Base-by-base conservation (phyloP, 2,329 filamentous ascomycete genomes). In the Claviceps fusiformis region DNA sequence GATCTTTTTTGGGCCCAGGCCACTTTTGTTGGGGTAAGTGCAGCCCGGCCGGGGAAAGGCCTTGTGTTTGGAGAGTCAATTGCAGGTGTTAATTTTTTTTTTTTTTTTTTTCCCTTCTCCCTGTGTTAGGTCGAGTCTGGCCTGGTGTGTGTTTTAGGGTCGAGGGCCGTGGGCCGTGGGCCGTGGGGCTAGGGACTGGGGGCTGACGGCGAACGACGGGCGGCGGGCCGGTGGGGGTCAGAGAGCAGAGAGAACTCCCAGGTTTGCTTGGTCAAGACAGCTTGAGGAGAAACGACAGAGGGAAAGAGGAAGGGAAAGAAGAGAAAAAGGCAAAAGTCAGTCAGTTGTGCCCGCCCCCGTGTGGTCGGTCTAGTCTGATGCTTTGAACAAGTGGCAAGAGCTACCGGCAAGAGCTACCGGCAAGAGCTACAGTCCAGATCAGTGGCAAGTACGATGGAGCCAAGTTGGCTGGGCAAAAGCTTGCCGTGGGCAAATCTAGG, bases 21-120 rank as follows among this genome's bases (percentile, higher is more conserved):
- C 13, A 31, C 29, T 48, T 53, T 53, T 53, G 52, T 53, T 53
- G 52, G 52, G 52, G 52, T 41, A 41, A 41, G 52, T 27, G 52
- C 31, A 39, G 44, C n/a, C n/a, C n/a, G n/a, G n/a, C n/a, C n/a
- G 31, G n/a, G 41, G n/a, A 19, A 13, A 41, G 13, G 37, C 37
- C 37, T 29, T 46, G 19, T 24, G 24, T 46, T 7, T 27, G 10
- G 10, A 17, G 44, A 24, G 17, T 17, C 3, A 41, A 41, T 15
- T 17, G 37, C 17, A 41, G 37, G 49, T 43, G 24, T 44, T n/a
- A 44, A 44, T 9, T 24, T 44, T n/a, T n/a, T n/a, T n/a, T n/a
- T n/a, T n/a, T n/a, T n/a, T n/a, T n/a, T n/a, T n/a, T n/a, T n/a
- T n/a, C n/a, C n/a, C n/a, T n/a, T n/a, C n/a, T n/a, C n/a, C n/a